These are phyloP conservation scores for Closterium sp. DNA, from an alignment of 139 green algal genomes.

Conservation along the genomic window DNA sequence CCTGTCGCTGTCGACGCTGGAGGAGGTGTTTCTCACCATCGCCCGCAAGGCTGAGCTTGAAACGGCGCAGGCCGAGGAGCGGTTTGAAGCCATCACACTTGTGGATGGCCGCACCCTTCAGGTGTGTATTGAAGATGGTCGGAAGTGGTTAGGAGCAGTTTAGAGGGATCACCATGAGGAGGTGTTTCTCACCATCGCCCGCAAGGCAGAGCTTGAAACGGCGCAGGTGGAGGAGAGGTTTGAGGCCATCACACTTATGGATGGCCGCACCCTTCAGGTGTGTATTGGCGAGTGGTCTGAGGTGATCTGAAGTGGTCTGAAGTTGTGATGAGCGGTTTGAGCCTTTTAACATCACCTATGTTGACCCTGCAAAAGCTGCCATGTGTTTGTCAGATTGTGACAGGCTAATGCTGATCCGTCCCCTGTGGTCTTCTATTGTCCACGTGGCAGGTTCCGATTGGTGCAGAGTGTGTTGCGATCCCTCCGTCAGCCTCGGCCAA, in stretches of 20 bases:
- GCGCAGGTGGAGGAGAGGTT: slow-evolving; percentile 22
- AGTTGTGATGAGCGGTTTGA: no score
- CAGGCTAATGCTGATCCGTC: background rate
- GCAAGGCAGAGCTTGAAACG: slow-evolving; percentile 32
- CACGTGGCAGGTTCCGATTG: background rate
- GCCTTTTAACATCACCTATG: no score
- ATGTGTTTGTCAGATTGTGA: no score
- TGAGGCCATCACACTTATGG: slow-evolving; percentile 23
- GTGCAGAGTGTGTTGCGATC: background rate
- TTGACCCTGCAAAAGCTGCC: no score
- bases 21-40: slow-evolving; percentile 50
- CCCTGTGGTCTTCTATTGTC: background rate
- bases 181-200: slow-evolving; percentile 49
- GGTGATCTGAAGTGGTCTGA: no score
- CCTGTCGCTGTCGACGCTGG: slow-evolving; percentile 27
- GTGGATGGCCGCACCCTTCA: slow-evolving; percentile 2
- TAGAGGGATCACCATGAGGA: background rate
- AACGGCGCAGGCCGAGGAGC: background rate
- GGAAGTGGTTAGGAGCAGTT: background rate
- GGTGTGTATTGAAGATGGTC: background rate
- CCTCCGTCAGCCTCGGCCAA: background rate
- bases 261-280: slow-evolving; percentile 9
- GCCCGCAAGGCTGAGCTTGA: slow-evolving; percentile 39
- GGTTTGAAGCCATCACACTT: slow-evolving; percentile 38
- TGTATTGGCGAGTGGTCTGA: no score